Base-by-base conservation (phyloP, 768 basidiomycete species). In the Boletus rubropictus region DNA sequence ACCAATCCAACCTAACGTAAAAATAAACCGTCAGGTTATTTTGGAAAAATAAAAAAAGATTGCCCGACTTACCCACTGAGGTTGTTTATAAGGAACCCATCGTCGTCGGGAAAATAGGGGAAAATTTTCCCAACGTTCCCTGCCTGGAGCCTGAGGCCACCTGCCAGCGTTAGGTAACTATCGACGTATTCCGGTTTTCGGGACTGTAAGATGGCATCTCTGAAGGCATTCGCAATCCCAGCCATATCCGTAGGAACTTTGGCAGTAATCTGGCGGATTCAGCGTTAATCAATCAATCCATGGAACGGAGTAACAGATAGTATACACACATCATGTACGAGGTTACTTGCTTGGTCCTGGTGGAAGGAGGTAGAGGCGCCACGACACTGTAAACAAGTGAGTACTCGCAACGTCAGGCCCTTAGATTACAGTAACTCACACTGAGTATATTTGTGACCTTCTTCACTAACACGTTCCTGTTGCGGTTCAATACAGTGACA, bases 361-460 rank as follows among this genome's bases (percentile, higher is more conserved):
- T 51, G 35, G 14, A 51, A 59, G 2, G 49, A 22, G 9, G 55
- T 48, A 1, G 25, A 22, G 1, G 48, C 11, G 34, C 39, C 17
- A 9, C 62, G 57, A 38, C 43, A 62, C 58, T 62, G 14, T 21
- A 39, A 40, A 25, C 27, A 18, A 3, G 8, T 33, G 17, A 49
- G 32, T 14, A 4, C 18, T 5, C 15, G 4, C 20, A 18, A n/a
- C 3, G 4, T 11, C 34, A 12, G 12, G 6, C 8, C 7, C 10
- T 7, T 20, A 1, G 24, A 15, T 14, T 17, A 4, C n/a, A n/a
- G n/a, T n/a, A 6, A 47, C 58, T 52, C 31, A 68, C 67, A 31
- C 57, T 64, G 7, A 49, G 44, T 1, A 43, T 51, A 29, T 61
- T 64, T 2, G 56, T 58, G 37, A 69, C 45, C 12, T 18, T 50